A percentile compares a stretch with the other conserved stretches of the same genome.
These are phyloP conservation scores for Porpolomopsis calyptriformis DNA, from an alignment of 768 basidiomycete genomes.

Conservation along the genomic window DNA sequence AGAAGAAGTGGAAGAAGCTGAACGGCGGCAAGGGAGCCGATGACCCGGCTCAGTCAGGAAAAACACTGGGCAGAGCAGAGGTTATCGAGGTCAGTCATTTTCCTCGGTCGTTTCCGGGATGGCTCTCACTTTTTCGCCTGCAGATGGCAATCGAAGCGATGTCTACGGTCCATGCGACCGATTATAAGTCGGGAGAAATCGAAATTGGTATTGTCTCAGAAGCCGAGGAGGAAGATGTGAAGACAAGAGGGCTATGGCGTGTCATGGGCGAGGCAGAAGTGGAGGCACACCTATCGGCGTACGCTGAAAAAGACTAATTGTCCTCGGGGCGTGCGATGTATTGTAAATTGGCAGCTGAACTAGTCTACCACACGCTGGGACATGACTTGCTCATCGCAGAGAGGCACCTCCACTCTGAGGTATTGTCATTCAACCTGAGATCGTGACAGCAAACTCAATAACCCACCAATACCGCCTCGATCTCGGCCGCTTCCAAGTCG, in stretches of 20 bases:
- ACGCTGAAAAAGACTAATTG: constrained; percentile 75
- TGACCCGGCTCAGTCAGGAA: constrained; percentile 65
- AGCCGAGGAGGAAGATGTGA: constrained; percentile 57
- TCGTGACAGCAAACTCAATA: background rate
- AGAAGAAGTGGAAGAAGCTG: constrained; percentile 98
- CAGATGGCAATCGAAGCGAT: constrained; percentile 92
- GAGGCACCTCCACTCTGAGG: constrained; percentile 62
- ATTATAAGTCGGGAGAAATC: constrained; percentile 92
- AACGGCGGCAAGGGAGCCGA: constrained; percentile 70
- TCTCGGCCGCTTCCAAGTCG: constrained; percentile 45
- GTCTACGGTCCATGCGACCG: constrained; percentile 88
- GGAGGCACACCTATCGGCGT: constrained; percentile 70
- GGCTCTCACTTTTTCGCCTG: too few species aligned
- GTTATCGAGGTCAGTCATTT: constrained; percentile 72
- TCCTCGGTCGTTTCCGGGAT: background rate
- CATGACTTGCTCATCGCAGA: constrained; percentile 12
- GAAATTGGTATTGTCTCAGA: constrained; percentile 90
- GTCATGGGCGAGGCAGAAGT: constrained; percentile 70
- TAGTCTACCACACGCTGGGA: background rate
- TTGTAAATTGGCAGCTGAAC: background rate
- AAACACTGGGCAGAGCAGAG: constrained; percentile 58
- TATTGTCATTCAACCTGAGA: constrained; percentile 2
- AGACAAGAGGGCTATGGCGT: constrained; percentile 69
- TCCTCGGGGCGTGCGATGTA: constrained; percentile 9
- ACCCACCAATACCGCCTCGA: constrained; percentile 57